Percentiles rank a stretch among this genome's conserved stretches.
These are phyloP conservation scores for Neopestalotiopsis rosae DNA, from an alignment of 2,329 filamentous ascomycete species.

Conservation along the genomic window DNA sequence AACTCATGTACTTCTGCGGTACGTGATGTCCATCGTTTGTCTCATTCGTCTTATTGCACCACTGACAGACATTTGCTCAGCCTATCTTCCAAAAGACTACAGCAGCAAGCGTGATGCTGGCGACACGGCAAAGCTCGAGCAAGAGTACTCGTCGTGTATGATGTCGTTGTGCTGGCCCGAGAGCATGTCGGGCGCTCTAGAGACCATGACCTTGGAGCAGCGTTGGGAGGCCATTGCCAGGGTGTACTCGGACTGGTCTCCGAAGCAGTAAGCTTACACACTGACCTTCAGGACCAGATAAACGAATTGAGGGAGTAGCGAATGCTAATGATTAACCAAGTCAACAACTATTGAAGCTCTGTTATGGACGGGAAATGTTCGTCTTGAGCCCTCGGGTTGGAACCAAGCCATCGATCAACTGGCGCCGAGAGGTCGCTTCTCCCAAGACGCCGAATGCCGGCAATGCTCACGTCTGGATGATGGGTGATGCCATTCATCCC, in stretches of 20 bases:
- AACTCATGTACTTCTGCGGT: conserved; percentile 13
- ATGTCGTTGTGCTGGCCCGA: conserved; percentile 9
- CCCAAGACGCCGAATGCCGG: background rate
- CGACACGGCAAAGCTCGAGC: background rate
- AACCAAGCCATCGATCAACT: conserved; percentile 14
- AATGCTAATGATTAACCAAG: background rate
- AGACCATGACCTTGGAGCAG: background rate
- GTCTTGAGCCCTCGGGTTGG: conserved; percentile 1
- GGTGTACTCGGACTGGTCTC: background rate
- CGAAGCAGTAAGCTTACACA: background rate
- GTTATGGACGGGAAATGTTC: conserved; percentile 2
- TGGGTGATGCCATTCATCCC: conserved; percentile 25
- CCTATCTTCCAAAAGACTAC: conserved; percentile 9
- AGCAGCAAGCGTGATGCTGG: background rate
- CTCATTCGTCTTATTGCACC: background rate
- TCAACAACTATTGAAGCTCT: conserved; percentile 12
- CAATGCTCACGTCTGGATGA: conserved; percentile 24
- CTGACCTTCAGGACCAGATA: too few species aligned
- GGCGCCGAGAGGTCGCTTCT: conserved; percentile 2
- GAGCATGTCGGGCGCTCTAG: background rate
- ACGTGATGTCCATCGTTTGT: background rate
- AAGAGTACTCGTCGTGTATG: conserved; percentile 7
- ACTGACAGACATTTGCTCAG: background rate
- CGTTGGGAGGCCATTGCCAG: background rate
- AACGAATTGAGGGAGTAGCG: background rate